Conservation (phyloP, 768 basidiomycete genomes). For the Phaffia tasmanica region DNA sequence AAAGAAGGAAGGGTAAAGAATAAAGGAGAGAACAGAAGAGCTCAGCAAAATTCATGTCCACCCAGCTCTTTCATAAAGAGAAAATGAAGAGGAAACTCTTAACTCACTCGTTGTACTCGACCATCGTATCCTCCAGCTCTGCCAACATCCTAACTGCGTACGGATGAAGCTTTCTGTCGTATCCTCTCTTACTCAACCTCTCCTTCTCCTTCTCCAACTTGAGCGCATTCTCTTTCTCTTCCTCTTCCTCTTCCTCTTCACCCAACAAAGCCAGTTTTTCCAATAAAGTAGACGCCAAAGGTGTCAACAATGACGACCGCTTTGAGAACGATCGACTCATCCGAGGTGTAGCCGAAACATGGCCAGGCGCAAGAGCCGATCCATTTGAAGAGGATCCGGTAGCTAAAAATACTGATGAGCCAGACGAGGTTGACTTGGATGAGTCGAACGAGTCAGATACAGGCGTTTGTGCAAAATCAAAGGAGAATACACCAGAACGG, state of each 20-base stretch:
- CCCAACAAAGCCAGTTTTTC: conserved; percentile 27
- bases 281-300: conserved; percentile 33
- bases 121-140: conserved; percentile 32
- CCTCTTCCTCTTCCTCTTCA: conserved; percentile 30
- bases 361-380: conserved; percentile 2
- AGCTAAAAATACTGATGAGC: background rate
- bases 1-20: background rate
- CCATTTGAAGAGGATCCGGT: background rate
- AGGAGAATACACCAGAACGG: conserved; percentile 22
- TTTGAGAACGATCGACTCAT: conserved; percentile 35
- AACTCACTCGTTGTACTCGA: conserved; percentile 27
- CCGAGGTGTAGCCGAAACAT: conserved; percentile 27
- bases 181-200: conserved; percentile 19
- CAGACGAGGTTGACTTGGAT: background rate
- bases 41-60: background rate
- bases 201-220: background rate
- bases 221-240: background rate
- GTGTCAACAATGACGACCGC: conserved; percentile 34
- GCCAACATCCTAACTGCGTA: conserved; percentile 32
- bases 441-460: conserved; percentile 24
- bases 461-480: conserved; percentile 24
- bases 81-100: background rate
- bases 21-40: too few species aligned
- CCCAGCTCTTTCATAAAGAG: background rate
- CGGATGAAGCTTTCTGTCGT: conserved; percentile 32